These are phyloP conservation scores for Marsdenia floribunda DNA, from an alignment of 257 asterid species.

Conservation along the genomic window DNA sequence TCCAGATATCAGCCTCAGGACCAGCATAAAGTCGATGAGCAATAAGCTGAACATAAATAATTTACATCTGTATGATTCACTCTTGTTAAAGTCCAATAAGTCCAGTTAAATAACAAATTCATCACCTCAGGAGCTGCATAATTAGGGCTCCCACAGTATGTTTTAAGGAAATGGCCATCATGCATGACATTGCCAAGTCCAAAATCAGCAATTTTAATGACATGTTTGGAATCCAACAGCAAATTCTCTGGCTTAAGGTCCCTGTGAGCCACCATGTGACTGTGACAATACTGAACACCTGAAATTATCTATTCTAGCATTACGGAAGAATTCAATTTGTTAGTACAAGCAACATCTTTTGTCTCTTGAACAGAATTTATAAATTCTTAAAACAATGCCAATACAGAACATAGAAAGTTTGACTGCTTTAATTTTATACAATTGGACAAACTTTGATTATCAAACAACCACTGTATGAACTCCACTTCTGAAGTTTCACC, in stretches of 20 bases:
- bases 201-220: slow-evolving; percentile 59
- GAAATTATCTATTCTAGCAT: slow-evolving; percentile 46
- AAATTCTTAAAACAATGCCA: neutral
- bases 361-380: neutral
- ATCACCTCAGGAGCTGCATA: slow-evolving; percentile 80
- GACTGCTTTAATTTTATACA: neutral
- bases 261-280: slow-evolving; percentile 54
- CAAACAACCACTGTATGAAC: neutral
- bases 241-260: slow-evolving; percentile 73
- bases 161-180: slow-evolving; percentile 65
- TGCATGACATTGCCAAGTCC: slow-evolving; percentile 54
- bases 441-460: neutral
- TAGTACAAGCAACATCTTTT: neutral
- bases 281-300: slow-evolving; percentile 58
- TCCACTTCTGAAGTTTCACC: neutral
- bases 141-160: slow-evolving; percentile 63
- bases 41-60: slow-evolving; percentile 31
- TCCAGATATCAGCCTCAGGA: slow-evolving; percentile 79
- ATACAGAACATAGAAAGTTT: neutral
- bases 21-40: slow-evolving; percentile 56
- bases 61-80: neutral
- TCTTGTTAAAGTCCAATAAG: neutral
- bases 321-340: slow-evolving; percentile 7
- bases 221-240: slow-evolving; percentile 46
- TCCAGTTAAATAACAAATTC: neutral